Percentiles rank a stretch among this genome's conserved stretches.
phyloP scores from a whole-genome alignment of 225 moss, liverwort and hornwort genomes.

The Straminergon stramineum region DNA sequence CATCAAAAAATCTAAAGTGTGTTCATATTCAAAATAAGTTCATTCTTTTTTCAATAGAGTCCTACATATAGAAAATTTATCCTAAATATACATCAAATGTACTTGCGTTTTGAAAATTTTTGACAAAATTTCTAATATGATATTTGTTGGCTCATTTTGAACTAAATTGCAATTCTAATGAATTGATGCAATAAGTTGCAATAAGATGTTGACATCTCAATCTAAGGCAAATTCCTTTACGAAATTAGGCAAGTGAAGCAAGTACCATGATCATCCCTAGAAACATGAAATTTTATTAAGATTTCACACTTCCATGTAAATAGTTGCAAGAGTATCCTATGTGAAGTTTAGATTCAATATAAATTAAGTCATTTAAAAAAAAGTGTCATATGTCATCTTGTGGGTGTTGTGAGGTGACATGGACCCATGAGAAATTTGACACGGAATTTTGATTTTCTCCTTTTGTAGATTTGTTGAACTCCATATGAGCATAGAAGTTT shows the following conservation, averaged over 20 bases:
- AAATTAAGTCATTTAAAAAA: too few relatives aligned
- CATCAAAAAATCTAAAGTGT: background rate
- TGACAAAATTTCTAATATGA: too few relatives aligned
- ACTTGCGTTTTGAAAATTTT: background rate
- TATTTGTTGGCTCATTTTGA: background rate
- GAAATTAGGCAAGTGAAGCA: too few relatives aligned
- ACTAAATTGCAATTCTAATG: background rate
- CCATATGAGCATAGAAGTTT: background rate
- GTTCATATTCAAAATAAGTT: background rate
- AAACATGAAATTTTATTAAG: background rate
- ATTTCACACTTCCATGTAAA: background rate
- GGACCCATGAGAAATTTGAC: background rate
- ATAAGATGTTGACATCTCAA: background rate
- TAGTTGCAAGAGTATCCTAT: background rate
- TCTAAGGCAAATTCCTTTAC: background rate
- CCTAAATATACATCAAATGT: background rate
- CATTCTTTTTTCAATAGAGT: background rate
- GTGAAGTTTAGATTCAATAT: too few relatives aligned
- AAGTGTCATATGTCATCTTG: too few relatives aligned
- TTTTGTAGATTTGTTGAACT: background rate
- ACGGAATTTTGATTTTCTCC: background rate
- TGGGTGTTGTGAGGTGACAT: background rate
- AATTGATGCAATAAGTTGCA: background rate
- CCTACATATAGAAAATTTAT: background rate
- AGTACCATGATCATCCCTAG: accelerated